phyloP scores from a whole-genome alignment of 1,284 basidiomycete species.

The Leccinum solheimii region DNA sequence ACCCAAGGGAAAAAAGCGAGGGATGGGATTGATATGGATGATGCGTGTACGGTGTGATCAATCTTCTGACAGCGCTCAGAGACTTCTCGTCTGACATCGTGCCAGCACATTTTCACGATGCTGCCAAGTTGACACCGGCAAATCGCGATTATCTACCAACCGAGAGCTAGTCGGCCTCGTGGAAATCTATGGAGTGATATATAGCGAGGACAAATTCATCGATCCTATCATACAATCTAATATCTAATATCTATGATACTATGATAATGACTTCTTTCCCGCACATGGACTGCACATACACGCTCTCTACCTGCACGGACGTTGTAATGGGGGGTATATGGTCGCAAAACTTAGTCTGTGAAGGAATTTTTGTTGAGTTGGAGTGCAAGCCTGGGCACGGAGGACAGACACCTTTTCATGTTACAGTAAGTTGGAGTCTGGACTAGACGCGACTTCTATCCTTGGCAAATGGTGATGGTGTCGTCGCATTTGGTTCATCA shows the following conservation, averaged over 20 bases:
- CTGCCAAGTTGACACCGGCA: background rate
- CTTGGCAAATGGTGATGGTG: too few species aligned
- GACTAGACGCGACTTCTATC: background rate
- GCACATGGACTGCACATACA: background rate
- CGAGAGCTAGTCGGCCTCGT: background rate
- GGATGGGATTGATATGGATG: background rate
- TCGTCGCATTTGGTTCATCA: too few species aligned
- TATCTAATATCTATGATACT: background rate
- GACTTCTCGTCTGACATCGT: background rate
- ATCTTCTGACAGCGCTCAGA: background rate
- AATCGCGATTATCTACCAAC: background rate
- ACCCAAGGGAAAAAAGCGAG: background rate
- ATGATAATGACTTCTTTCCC: background rate
- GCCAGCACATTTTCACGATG: background rate
- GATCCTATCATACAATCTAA: background rate
- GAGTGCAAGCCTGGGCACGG: background rate
- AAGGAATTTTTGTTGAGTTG: background rate
- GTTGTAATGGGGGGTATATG: background rate
- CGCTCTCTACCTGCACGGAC: background rate
- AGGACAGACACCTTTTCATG: background rate
- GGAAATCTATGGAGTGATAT: background rate
- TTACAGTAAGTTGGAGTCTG: background rate
- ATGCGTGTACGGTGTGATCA: too few species aligned
- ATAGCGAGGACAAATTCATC: background rate
- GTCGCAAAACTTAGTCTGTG: background rate